A percentile compares a stretch with the other conserved stretches of the same genome.
These are phyloP conservation scores for Cryptococcus hybrid DNA, from an alignment of 1,284 basidiomycete species.

Conservation along the genomic window DNA sequence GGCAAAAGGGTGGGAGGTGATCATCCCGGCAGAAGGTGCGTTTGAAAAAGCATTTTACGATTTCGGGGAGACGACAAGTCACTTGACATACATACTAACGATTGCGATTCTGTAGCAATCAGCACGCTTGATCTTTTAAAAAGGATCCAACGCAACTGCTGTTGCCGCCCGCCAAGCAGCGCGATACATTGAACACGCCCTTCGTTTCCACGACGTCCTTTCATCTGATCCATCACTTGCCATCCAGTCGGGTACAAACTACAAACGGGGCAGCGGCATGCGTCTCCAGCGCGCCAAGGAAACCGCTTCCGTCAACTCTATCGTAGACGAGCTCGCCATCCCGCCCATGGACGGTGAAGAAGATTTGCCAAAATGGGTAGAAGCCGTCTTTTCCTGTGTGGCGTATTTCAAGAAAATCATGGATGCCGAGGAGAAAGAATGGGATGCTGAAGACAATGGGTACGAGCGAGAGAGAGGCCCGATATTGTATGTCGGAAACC, in stretches of 20 bases:
- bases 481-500: conserved; percentile 38
- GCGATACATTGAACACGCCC: conserved; percentile 47
- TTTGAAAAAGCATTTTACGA: conserved; percentile 7
- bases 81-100: too few species aligned
- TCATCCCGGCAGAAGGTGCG: conserved; percentile 84
- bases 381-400: conserved; percentile 34
- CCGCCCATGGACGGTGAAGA: conserved; percentile 26
- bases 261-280: conserved; percentile 36
- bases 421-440: conserved; percentile 13
- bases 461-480: conserved; percentile 17
- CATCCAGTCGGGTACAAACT: conserved; percentile 27
- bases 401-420: conserved; percentile 29
- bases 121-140: conserved; percentile 92
- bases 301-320: conserved; percentile 13
- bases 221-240: conserved; percentile 29
- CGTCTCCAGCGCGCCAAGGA: conserved; percentile 38
- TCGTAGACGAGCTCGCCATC: conserved; percentile 22
- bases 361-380: conserved; percentile 33
- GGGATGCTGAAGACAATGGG: conserved; percentile 6
- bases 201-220: conserved; percentile 30
- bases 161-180: conserved; percentile 61
- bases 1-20: conserved; percentile 63
- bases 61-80: too few species aligned
- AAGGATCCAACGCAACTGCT: conserved; percentile 72
- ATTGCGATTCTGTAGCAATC: conserved; percentile 57